Base-by-base conservation (phyloP, 2,329 filamentous ascomycete genomes). In the Didymella sp. region DNA sequence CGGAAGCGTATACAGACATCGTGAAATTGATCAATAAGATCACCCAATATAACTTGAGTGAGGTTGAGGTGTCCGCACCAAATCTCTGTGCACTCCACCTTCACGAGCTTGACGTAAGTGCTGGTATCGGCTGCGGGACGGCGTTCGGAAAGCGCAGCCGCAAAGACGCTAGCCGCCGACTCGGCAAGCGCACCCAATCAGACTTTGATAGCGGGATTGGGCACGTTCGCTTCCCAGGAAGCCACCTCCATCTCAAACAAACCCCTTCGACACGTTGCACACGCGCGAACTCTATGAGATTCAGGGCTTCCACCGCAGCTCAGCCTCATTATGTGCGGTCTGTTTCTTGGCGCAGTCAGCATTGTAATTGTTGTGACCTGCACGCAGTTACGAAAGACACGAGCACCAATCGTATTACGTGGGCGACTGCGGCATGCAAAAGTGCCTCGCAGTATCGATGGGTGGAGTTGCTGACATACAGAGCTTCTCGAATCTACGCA, bases 1-100 rank as follows among this genome's bases (percentile, higher is more conserved):
- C 64, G 46, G 74, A 76, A 30, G 67, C 52, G 65, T 77, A 77
- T 27, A 64, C 57, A 33, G 55, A 60, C 73, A 75, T 75, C 22
- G 35, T 42, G 30, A 43, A 33, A 48, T 22, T 22, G 31, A 43
- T 31, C 9, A 27, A 45, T 45, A 31, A 52, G 30, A 43, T 44
- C 25, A 46, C 31, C n/a, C 37, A 33, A 43, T 28, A 17, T 48
- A 51, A 27, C 19, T 28, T 47, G 28, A 31, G 19, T 46, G 37
- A 51, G 31, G 42, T 43, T 37, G 30, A 38, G 37, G 24, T 38
- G 28, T 38, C 53, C 37, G 37, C 48, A 51, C 30, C 43, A 47
- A 57, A 57, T 51, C 38, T 57, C 54, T 43, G 37, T 38, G 35
- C 48, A 37, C 13, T 43, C 51, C 51, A 49, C 51, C 31, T 24